A percentile compares a stretch with the other conserved stretches of the same genome.
phyloP scores from a whole-genome alignment of 1,139 yeast species.

The Candida sp. region DNA sequence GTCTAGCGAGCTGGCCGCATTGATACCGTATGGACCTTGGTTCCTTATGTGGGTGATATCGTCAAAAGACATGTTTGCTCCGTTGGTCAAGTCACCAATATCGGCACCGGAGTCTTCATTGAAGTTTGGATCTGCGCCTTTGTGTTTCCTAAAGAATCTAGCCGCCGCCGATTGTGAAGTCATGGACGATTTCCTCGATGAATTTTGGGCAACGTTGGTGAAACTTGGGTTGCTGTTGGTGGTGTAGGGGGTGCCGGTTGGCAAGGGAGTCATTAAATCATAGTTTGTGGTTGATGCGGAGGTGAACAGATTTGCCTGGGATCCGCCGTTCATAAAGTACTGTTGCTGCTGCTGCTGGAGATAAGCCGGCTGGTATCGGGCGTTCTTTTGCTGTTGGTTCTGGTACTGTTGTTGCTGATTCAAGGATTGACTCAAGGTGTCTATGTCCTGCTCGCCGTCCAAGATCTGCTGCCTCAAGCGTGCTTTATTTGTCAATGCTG shows the following conservation, averaged over 20 bases:
- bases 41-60: slow-evolving; percentile 68
- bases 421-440: slow-evolving; percentile 21
- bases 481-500: slow-evolving; percentile 21
- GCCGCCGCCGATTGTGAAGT: slow-evolving; percentile 42
- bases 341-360: slow-evolving; percentile 16
- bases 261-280: slow-evolving; percentile 20
- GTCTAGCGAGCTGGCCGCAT: slow-evolving; percentile 43
- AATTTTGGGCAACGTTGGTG: slow-evolving; percentile 7
- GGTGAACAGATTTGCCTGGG: slow-evolving; percentile 13
- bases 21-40: slow-evolving; percentile 63
- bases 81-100: slow-evolving; percentile 42
- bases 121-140: slow-evolving; percentile 30
- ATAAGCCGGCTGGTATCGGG: slow-evolving; percentile 14
- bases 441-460: slow-evolving; percentile 32
- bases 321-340: slow-evolving; percentile 8
- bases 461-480: slow-evolving; percentile 39
- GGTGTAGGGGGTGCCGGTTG: slow-evolving; percentile 8
- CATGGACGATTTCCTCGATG: slow-evolving; percentile 44
- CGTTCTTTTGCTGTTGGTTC: slow-evolving; percentile 13
- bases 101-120: slow-evolving; percentile 61
- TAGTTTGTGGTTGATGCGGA: slow-evolving; percentile 15
- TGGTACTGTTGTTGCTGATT: slow-evolving; percentile 15
- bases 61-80: slow-evolving; percentile 57
- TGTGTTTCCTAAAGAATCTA: slow-evolving; percentile 48
- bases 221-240: slow-evolving; percentile 4